A percentile compares a stretch with the other conserved stretches of the same genome.
Conservation (phyloP, 2,329 filamentous ascomycete species). For the Akanthomyces lecanii region DNA sequence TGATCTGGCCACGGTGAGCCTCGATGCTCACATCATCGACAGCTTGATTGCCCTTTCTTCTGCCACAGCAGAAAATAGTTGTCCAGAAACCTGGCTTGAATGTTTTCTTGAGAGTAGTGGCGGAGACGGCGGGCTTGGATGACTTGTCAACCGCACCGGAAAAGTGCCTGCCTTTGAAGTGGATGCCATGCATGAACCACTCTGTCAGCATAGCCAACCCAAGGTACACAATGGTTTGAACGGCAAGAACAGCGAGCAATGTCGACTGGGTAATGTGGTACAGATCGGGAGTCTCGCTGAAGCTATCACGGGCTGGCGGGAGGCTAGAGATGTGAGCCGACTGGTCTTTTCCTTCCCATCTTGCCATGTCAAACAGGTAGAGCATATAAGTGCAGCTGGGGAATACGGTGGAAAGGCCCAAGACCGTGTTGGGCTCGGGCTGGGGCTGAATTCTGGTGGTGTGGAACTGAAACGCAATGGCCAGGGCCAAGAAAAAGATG, state of each 20-base stretch:
- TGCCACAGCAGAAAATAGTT: slow-evolving; percentile 28
- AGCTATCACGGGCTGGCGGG: slow-evolving; percentile 10
- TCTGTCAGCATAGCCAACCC: slow-evolving; percentile 32
- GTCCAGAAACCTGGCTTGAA: slow-evolving; percentile 29
- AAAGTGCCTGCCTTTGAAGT: slow-evolving; percentile 28
- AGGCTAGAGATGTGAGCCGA: slow-evolving; percentile 16
- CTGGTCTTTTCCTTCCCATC: slow-evolving; percentile 20
- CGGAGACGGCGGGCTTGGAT: neutral
- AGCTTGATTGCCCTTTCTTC: slow-evolving; percentile 40
- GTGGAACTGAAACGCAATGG: slow-evolving; percentile 16
- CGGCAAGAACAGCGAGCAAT: slow-evolving; percentile 29
- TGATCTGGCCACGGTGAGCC: slow-evolving; percentile 56
- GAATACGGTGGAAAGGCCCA: slow-evolving; percentile 21
- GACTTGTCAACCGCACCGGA: slow-evolving; percentile 19
- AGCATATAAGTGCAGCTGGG: slow-evolving; percentile 24
- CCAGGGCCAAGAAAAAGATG: slow-evolving; percentile 27
- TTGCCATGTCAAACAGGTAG: slow-evolving; percentile 24
- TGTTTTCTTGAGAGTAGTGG: slow-evolving; percentile 27
- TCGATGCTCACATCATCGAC: slow-evolving; percentile 58
- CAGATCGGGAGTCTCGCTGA: slow-evolving; percentile 19
- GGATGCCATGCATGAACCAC: slow-evolving; percentile 31
- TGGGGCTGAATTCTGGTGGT: neutral
- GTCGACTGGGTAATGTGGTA: slow-evolving; percentile 26
- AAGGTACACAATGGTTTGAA: slow-evolving; percentile 32
- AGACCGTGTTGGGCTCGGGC: neutral